Percentiles rank a stretch among this genome's conserved stretches.
phyloP scores from a whole-genome alignment of 306 rosid species.

The Astragalus glycyphyllos region DNA sequence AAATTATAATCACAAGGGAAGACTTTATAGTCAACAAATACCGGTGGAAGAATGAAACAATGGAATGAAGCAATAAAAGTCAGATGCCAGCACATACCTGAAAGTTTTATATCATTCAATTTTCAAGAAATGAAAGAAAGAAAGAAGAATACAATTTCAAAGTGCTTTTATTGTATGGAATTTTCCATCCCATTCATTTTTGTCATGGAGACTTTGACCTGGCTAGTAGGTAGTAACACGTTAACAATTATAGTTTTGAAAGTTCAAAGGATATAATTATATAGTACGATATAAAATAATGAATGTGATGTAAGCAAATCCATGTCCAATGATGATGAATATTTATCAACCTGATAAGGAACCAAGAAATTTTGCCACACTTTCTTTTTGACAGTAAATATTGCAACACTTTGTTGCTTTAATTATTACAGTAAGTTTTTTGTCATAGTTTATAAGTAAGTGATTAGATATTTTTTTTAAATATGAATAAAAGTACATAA shows the following conservation, averaged over 20 bases:
- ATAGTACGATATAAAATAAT: not conserved
- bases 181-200: not conserved
- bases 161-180: not conserved
- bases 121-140: not conserved
- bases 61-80: conserved; percentile 36
- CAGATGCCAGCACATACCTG: not conserved
- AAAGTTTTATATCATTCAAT: not conserved
- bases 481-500: too few relatives aligned
- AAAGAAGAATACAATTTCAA: conserved; percentile 7
- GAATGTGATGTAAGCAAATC: conserved; percentile 8
- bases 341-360: not conserved
- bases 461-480: too few relatives aligned
- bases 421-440: too few relatives aligned
- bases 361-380: not conserved
- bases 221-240: not conserved
- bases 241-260: not conserved
- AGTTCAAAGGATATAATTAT: not conserved
- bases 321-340: not conserved
- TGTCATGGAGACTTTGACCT: conserved; percentile 19
- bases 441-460: too few relatives aligned
- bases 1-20: too few relatives aligned
- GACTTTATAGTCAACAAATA: conserved; percentile 15
- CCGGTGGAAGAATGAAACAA: conserved; percentile 27
- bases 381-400: not conserved
- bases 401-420: too few relatives aligned